These are phyloP conservation scores for Nakaseomyces delphensis DNA, from an alignment of 1,139 yeast species.

Conservation along the genomic window DNA sequence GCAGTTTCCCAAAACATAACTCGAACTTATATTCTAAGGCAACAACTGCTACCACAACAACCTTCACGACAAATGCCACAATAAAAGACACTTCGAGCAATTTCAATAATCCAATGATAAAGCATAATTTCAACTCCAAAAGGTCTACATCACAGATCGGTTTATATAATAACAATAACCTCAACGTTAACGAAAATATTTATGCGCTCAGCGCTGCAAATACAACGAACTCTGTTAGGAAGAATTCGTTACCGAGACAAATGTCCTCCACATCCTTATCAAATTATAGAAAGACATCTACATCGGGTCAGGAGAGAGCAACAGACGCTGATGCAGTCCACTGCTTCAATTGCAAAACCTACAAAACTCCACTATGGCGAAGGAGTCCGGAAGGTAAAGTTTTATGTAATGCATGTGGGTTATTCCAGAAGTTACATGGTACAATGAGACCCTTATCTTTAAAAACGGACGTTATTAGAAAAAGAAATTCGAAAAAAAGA, in stretches of 20 bases:
- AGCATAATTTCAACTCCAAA: constrained; percentile 2
- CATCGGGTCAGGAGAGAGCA: constrained; percentile 15
- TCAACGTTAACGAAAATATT: background rate
- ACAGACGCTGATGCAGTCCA: constrained; percentile 24
- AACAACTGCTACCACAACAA: constrained; percentile 1
- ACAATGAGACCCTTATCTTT: constrained; percentile 86
- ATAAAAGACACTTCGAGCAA: background rate
- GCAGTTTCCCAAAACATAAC: constrained; percentile 2
- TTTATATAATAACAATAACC: background rate
- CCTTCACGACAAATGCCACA: background rate
- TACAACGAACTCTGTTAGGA: constrained; percentile 26
- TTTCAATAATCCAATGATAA: background rate
- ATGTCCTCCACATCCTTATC: constrained; percentile 26
- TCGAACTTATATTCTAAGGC: constrained; percentile 1
- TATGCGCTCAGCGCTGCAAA: constrained; percentile 15
- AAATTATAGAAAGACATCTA: constrained; percentile 22
- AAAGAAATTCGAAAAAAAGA: constrained; percentile 43
- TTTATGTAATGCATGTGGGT: constrained; percentile 92
- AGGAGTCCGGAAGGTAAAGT: constrained; percentile 92
- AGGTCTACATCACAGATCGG: constrained; percentile 7
- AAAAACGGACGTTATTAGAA: constrained; percentile 89
- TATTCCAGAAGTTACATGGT: constrained; percentile 87
- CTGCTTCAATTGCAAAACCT: constrained; percentile 88
- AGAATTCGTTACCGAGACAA: constrained; percentile 24
- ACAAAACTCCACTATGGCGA: constrained; percentile 93